Base-by-base conservation (phyloP, 2,329 filamentous ascomycete genomes). In the Didymella exigua region DNA sequence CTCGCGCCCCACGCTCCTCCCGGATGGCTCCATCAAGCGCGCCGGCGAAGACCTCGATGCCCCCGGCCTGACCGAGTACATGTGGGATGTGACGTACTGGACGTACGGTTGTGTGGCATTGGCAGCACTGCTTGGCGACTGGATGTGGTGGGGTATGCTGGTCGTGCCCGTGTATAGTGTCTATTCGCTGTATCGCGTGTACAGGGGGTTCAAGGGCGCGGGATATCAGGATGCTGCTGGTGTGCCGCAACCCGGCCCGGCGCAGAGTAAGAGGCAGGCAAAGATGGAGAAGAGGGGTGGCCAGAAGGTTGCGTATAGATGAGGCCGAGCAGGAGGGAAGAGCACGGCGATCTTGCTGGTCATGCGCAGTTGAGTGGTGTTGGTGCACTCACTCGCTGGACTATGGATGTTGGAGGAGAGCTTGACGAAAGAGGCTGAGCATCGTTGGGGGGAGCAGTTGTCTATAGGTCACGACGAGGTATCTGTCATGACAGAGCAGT, bases 81-180 rank as follows among this genome's bases (percentile, higher is more conserved):
- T 98, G 89, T 99, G 96, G 84, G 95, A 99, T 77, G 85, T 96
- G 44, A 81, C 96, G 48, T 98, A 96, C 85, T 91, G 96, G 79
- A 97, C 92, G 0, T 97, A 93, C 88, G 87, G 85, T 10, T 89
- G 87, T 49, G 79, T 91, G 34, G 76, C 88, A 8, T 75, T 89
- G n/a, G 92, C 88, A 13, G 83, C 89, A 14, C 60, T 96, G 24
- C 84, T 93, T 42, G 95, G 95, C 4, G 92, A 97, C 73, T 88
- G 88, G 79, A 90, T 80, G 3, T 90, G 88, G 88, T 85, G 85
- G 80, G 61, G 86, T 30, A 89, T 83, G 73, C 49, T 62, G 4
- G 70, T 77, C 0, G 72, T 82, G n/a, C 80, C 80, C 3, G 55
- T 71, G n/a, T 82, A 82, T 60, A 76, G 75, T 33, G 75, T 58